Evolutionary conservation across 768 basidiomycete genomes (phyloP).

Genomic region (Hortiboletus flavorubellus): DNA sequence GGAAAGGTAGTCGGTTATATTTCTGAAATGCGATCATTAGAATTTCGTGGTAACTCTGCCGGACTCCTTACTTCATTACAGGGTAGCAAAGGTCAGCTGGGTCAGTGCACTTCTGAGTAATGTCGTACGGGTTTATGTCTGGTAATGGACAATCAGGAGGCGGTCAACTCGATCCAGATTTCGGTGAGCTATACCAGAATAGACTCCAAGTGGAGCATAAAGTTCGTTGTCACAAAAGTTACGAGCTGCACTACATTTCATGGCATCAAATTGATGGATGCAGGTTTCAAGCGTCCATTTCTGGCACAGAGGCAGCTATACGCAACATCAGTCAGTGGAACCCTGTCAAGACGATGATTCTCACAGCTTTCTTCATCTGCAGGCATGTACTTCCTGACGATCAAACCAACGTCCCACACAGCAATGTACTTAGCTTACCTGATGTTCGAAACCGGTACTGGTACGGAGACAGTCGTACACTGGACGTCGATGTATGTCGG

Average conservation of each 20-base stretch:
- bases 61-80: conserved; percentile 37
- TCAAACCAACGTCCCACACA: neutral
- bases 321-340: neutral
- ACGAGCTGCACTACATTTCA: conserved; percentile 63
- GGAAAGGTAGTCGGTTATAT: conserved; percentile 59
- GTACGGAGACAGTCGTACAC: conserved; percentile 46
- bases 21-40: conserved; percentile 29
- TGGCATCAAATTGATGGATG: conserved; percentile 59
- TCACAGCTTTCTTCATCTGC: conserved; percentile 38
- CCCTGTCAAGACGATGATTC: neutral
- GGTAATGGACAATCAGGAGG: neutral
- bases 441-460: conserved; percentile 27
- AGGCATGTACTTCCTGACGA: conserved; percentile 28
- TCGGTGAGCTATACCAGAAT: conserved; percentile 13
- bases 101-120: conserved; percentile 54
- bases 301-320: conserved; percentile 65
- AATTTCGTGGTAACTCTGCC: neutral
- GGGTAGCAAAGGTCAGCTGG: conserved; percentile 56
- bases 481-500: conserved; percentile 46
- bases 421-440: neutral
- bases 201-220: conserved; percentile 15
- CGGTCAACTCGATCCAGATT: neutral
- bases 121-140: conserved; percentile 63
- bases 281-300: conserved; percentile 53
- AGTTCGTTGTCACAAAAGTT: conserved; percentile 55